These are phyloP conservation scores for Rosa hybrid DNA, from an alignment of 331 rosid species.

Conservation along the genomic window DNA sequence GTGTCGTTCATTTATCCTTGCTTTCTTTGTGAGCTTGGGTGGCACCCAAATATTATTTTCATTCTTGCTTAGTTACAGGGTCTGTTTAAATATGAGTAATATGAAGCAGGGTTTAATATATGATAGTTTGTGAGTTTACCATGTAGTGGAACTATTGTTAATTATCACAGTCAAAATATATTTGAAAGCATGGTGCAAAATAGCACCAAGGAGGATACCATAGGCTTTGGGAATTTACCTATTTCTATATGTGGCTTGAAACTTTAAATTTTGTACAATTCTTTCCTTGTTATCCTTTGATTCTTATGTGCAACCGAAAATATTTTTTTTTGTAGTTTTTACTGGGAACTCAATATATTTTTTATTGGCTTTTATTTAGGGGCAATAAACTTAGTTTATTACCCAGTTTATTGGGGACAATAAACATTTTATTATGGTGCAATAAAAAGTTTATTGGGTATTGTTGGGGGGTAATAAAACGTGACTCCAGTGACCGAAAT, in stretches of 20 bases:
- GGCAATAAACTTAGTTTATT: no score
- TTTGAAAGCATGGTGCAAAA: neutral
- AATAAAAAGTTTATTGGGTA: no score
- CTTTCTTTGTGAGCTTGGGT: neutral
- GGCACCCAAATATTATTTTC: neutral
- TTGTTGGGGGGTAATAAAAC: no score
- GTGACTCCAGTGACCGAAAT: no score
- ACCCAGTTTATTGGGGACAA: no score
- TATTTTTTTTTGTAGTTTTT: neutral
- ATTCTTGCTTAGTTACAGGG: neutral
- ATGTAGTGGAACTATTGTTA: neutral
- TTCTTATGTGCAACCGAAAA: neutral
- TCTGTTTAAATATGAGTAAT: neutral
- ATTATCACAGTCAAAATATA: neutral
- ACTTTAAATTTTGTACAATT: neutral
- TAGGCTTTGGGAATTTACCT: neutral
- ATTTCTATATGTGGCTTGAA: neutral
- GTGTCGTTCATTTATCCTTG: slow-evolving; percentile 45
- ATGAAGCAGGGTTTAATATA: neutral
- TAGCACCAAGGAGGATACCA: slow-evolving; percentile 6
- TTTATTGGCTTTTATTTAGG: no score
- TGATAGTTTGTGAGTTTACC: neutral
- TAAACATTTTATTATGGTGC: no score
- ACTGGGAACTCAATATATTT: neutral
- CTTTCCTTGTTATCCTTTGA: neutral